Conservation (phyloP, 805 yeast species). For the Cyberlindnera petersonii region DNA sequence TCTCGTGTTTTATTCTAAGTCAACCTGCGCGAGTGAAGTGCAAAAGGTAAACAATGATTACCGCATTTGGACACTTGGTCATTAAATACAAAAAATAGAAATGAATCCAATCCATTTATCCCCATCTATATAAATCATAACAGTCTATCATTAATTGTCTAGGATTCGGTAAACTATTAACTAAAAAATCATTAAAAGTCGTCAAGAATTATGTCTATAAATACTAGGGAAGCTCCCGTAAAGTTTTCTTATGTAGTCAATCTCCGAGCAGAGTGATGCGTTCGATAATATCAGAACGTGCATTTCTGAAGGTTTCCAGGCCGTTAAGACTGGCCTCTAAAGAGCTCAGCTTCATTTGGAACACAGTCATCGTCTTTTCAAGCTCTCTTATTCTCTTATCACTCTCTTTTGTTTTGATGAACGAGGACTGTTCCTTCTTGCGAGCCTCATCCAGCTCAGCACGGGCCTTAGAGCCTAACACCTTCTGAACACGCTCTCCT, state of each 20-base stretch:
- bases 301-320: constrained; percentile 13
- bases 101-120: too few relatives aligned
- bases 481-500: constrained; percentile 10
- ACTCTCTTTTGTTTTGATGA: constrained; percentile 11
- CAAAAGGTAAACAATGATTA: constrained; percentile 10
- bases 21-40: background rate
- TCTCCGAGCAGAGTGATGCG: constrained; percentile 18
- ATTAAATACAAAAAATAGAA: too few relatives aligned
- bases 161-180: too few relatives aligned
- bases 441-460: constrained; percentile 14
- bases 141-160: too few relatives aligned
- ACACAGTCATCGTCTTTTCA: constrained; percentile 13
- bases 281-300: constrained; percentile 16
- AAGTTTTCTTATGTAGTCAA: too few relatives aligned
- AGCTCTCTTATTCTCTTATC: constrained; percentile 7
- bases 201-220: too few relatives aligned
- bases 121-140: too few relatives aligned
- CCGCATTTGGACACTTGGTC: constrained; percentile 7
- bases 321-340: constrained; percentile 16
- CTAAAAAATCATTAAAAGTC: too few relatives aligned
- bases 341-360: constrained; percentile 15
- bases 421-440: constrained; percentile 14
- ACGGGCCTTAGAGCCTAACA: constrained; percentile 9
- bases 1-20: too few relatives aligned
- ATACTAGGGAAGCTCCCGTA: too few relatives aligned